Evolutionary conservation across 768 basidiomycete genomes (phyloP), one percentile per base, ranked within the genome.

Genomic region (Termitomyces sp.): DNA sequence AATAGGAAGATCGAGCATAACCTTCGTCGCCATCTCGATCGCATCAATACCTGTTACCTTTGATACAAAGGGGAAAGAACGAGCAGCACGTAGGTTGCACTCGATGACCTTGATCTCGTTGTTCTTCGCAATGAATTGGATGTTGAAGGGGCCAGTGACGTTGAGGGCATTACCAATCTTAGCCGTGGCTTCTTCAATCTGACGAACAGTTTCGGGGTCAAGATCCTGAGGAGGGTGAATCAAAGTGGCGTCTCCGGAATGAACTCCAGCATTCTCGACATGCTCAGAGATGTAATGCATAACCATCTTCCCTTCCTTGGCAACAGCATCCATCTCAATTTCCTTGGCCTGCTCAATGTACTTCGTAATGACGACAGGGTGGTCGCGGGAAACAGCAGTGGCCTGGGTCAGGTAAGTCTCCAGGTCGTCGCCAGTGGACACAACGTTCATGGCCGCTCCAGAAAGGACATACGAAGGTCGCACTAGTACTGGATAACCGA

Each of bases 91-190:
- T 34, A 99, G 78, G 75, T 99, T 99, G 75, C 96, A 98, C 72
- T 99, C 96, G 71, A 99, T 99, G 66, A 99, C 96, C 81, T 99
- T 99, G 81, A 99, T 98, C 73, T 98, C 96, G 76, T 98, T 98
- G 76, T 99, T 91, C 83, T 99, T 99, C 51, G 96, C 96, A 65
- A 99, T 98, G 76, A 99, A 98, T 77, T 99, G 96, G 69, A 99
- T 99, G 70, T 99, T 99, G 85, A 90, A 98, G 1, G 96, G 96
- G 6, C 96, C 97, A 5, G 96, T 98, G 47, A 98, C 95, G 69
- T 98, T 97, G 57, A 99, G 84, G 15, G 97, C 96, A 58, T 94
- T 91, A 31, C 94, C 97, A 61, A 99, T 98, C 80, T 98, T 99
- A 42, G 86, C 88, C 1, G 96, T 98, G 7, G 97, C 97, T 67